These are phyloP conservation scores for Pythium periplocum DNA, from an alignment of 352 stramenopile genomes.

Conservation along the genomic window DNA sequence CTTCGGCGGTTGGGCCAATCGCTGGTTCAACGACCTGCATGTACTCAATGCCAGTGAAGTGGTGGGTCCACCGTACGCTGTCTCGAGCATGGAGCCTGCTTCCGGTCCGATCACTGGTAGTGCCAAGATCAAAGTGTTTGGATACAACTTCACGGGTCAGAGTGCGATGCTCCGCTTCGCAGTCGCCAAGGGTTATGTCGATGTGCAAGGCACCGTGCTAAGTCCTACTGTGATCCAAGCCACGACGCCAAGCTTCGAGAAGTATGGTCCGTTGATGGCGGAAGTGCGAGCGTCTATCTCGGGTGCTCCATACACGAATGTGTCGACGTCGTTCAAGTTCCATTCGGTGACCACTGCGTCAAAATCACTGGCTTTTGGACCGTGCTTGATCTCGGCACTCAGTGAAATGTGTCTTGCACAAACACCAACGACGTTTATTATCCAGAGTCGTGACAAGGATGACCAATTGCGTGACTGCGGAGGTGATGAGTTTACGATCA, in stretches of 20 bases:
- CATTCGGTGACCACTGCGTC: constrained; percentile 91
- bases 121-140: constrained; percentile 85
- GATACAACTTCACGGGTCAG: constrained; percentile 90
- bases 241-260: constrained; percentile 92
- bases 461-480: constrained; percentile 88
- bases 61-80: constrained; percentile 94
- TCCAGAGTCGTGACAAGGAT: constrained; percentile 89
- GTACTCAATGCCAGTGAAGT: constrained; percentile 93
- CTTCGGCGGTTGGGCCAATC: constrained; percentile 96
- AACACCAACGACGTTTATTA: constrained; percentile 84
- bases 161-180: constrained; percentile 89
- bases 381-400: constrained; percentile 71
- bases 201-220: constrained; percentile 86
- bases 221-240: constrained; percentile 86
- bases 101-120: constrained; percentile 93
- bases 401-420: constrained; percentile 65
- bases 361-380: constrained; percentile 93
- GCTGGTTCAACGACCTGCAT: constrained; percentile 92
- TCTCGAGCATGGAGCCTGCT: constrained; percentile 86
- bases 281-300: constrained; percentile 90
- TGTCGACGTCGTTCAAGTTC: constrained; percentile 82
- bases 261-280: constrained; percentile 84
- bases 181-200: constrained; percentile 90
- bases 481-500: constrained; percentile 92
- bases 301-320: constrained; percentile 91